Base-by-base conservation (phyloP, 495 filamentous ascomycete species). In the Annulohypoxylon maeteangense region DNA sequence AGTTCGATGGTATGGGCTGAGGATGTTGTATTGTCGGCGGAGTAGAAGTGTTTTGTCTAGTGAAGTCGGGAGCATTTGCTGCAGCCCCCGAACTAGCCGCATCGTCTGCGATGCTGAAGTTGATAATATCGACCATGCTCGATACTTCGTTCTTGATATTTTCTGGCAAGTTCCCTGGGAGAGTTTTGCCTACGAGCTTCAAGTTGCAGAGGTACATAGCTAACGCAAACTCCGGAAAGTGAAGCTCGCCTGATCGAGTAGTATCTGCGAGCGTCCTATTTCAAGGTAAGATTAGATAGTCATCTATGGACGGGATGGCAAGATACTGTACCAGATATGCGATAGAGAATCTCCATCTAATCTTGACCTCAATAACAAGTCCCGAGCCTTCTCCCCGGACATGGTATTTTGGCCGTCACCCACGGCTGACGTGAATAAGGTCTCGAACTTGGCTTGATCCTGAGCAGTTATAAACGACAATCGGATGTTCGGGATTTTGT, bases 91-190 rank as follows among this genome's bases (percentile, higher is more conserved):
- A 80, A 66, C 75, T 51, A 12, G 90, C 87, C 16, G 81, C 85
- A 14, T 94, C 91, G 71, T 99, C 96, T 0, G 89, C 88, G 18
- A 98, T 88, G 64, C 92, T 92, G 78, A 98, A 98, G 18, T 95
- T 97, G 70, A 99, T 99, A 45, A 98, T 98, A 76, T 99, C 96
- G 34, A 99, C 96, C 95, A 99, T 98, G 75, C 96, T 96, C 8
- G 95, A 98, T 29, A 99, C 96, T 80, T 99, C 96, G 77, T 98
- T 99, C 80, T 87, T 90, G 51, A 98, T 89, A 42, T 87, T 90
- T 42, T 98, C 94, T 0, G 96, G 95, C 2, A 99, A 82, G 11
- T 77, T 76, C 0, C 83, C 71, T 1, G 96, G 96, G 8, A 99
- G 75, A 0, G 88, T 82, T 78, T 97, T 97, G 29, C 94, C 94